These are phyloP conservation scores for Neobulgaria alba DNA, from an alignment of 2,329 filamentous ascomycete genomes.

Conservation along the genomic window DNA sequence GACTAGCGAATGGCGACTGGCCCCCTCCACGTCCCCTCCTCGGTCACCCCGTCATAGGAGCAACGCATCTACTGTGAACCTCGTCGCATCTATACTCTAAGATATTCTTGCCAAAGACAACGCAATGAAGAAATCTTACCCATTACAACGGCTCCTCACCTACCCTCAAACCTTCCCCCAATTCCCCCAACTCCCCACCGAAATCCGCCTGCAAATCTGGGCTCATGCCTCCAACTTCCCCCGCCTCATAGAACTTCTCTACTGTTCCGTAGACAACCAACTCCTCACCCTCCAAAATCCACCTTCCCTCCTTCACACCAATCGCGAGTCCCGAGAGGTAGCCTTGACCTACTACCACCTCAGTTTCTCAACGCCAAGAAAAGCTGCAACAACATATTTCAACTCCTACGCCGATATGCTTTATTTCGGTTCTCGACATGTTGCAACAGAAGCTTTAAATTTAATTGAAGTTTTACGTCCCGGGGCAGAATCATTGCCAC, in stretches of 20 bases:
- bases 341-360: constrained; percentile 5
- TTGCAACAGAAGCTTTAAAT: too few relatives aligned
- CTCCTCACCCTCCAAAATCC: constrained; percentile 3
- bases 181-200: constrained; percentile 12
- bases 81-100: too few relatives aligned
- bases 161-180: constrained; percentile 4
- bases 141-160: too few relatives aligned
- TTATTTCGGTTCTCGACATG: constrained; percentile 7
- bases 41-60: too few relatives aligned
- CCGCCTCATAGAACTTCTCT: constrained; percentile 29
- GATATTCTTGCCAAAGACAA: too few relatives aligned
- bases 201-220: constrained; percentile 32
- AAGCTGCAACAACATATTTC: constrained; percentile 8
- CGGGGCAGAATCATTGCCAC: too few relatives aligned
- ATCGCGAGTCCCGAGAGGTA: constrained; percentile 5
- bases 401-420: constrained; percentile 7
- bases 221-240: constrained; percentile 35
- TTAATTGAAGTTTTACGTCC: too few relatives aligned
- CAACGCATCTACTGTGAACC: too few relatives aligned
- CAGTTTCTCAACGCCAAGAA: constrained; percentile 5
- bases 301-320: constrained; percentile 5
- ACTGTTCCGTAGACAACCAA: constrained; percentile 1
- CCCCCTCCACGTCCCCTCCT: too few relatives aligned
- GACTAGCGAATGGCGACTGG: too few relatives aligned
- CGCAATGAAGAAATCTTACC: too few relatives aligned